Evolutionary conservation across 345 rosid genomes (phyloP).

Genomic region (Citrus mangshanensis): DNA sequence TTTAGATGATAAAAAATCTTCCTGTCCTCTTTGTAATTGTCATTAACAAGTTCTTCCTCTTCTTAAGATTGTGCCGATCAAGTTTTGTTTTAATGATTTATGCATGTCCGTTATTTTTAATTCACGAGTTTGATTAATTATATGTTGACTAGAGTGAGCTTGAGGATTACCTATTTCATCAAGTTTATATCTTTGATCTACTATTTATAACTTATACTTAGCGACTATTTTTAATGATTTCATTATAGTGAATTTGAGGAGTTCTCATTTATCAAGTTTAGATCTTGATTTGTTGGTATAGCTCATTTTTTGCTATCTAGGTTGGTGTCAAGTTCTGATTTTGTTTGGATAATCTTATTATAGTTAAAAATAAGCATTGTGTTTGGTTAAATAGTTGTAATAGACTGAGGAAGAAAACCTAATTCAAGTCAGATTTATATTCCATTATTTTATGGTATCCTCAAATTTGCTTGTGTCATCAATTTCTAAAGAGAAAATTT

Average conservation of each 20-base stretch:
- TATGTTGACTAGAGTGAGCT: background rate
- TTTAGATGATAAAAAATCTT: background rate
- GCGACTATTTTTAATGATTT: no score
- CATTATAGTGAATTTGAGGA: no score
- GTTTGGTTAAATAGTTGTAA: background rate
- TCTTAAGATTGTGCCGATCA: conserved; percentile 16
- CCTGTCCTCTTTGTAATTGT: conserved; percentile 54
- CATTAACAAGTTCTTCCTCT: conserved; percentile 54
- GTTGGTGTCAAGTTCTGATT: no score
- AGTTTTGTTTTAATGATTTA: conserved; percentile 11
- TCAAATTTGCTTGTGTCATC: background rate
- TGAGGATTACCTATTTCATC: conserved; percentile 19
- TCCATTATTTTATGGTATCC: background rate
- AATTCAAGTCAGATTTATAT: background rate
- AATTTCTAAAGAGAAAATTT: background rate
- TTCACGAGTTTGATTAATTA: conserved; percentile 6
- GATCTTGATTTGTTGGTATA: no score
- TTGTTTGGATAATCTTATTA: background rate
- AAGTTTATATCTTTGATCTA: background rate
- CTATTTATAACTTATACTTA: background rate
- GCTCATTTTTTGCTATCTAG: background rate
- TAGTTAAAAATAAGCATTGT: conserved; percentile 7
- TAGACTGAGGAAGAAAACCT: background rate
- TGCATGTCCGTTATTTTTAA: background rate
- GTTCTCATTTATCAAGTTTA: no score